Evolutionary conservation across 2,329 filamentous ascomycete species (phyloP).

Genomic region (Seiridium cupressi): DNA sequence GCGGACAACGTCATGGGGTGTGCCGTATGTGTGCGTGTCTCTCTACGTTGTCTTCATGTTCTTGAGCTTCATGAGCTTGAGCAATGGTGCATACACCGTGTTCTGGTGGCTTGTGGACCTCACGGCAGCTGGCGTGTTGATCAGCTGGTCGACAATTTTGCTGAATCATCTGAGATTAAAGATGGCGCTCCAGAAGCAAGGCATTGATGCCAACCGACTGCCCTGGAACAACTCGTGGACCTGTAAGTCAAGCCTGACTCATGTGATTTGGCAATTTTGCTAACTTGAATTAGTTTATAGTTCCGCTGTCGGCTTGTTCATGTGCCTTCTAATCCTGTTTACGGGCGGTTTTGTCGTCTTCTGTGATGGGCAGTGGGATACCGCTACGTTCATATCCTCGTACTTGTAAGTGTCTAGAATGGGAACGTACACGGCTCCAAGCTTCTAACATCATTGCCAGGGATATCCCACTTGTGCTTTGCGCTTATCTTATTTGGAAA

Average conservation of each 20-base stretch:
- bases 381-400: constrained; percentile 57
- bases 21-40: constrained; percentile 57
- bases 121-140: constrained; percentile 60
- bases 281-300: constrained; percentile 45
- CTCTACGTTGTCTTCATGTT: constrained; percentile 53
- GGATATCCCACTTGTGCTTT: constrained; percentile 57
- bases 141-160: constrained; percentile 62
- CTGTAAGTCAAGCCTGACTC: constrained; percentile 37
- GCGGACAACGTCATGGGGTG: constrained; percentile 47
- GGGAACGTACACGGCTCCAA: not conserved
- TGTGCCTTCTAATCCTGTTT: constrained; percentile 64
- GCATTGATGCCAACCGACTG: constrained; percentile 45
- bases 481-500: constrained; percentile 63
- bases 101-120: constrained; percentile 65
- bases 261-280: not conserved
- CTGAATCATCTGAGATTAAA: constrained; percentile 58
- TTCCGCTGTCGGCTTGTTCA: constrained; percentile 58
- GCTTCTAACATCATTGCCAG: constrained; percentile 26
- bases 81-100: constrained; percentile 57
- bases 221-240: constrained; percentile 66
- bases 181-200: constrained; percentile 53
- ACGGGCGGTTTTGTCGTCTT: constrained; percentile 69
- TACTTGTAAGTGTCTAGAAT: constrained; percentile 50
- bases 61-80: constrained; percentile 57
- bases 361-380: constrained; percentile 56